Percentiles rank a stretch among this genome's conserved stretches.
These are phyloP conservation scores for Sechiopsis laciniata DNA, from an alignment of 306 rosid species.

Conservation along the genomic window DNA sequence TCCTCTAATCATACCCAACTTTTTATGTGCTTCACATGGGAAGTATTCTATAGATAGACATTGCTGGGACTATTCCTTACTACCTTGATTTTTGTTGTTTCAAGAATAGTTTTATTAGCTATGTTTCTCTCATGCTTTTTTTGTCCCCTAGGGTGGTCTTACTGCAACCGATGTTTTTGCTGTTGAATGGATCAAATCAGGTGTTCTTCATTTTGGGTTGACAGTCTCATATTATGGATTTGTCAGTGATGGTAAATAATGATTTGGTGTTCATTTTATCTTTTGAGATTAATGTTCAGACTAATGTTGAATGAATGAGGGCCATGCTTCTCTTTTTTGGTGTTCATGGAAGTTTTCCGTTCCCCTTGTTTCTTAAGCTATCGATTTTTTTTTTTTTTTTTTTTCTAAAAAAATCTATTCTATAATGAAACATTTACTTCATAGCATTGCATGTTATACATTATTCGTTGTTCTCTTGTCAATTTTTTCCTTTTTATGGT, in stretches of 20 bases:
- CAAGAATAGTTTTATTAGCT: conserved; percentile 1
- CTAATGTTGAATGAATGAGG: conserved; percentile 1
- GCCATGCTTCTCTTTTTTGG: conserved; percentile 7
- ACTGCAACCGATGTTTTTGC: conserved; percentile 98
- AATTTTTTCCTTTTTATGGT: background rate
- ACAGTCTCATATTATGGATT: conserved; percentile 94
- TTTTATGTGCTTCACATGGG: background rate
- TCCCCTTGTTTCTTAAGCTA: background rate
- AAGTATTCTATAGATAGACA: background rate
- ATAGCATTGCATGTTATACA: background rate
- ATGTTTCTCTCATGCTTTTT: conserved; percentile 24
- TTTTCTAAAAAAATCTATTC: background rate
- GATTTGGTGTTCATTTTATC: conserved; percentile 13
- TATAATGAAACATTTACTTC: background rate
- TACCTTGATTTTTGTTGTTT: background rate
- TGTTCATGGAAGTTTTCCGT: background rate
- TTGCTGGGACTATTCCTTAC: background rate
- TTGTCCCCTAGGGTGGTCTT: conserved; percentile 81
- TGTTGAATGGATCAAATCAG: conserved; percentile 84
- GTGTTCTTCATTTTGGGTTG: conserved; percentile 83
- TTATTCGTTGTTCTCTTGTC: background rate
- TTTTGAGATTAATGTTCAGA: background rate
- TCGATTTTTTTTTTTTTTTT: background rate
- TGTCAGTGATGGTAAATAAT: conserved; percentile 84
- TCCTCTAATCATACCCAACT: background rate